Percentiles rank a stretch among this genome's conserved stretches.
These are phyloP conservation scores for Blakeslea trispora DNA, from an alignment of 371 early-diverging fungal genomes.

Conservation along the genomic window DNA sequence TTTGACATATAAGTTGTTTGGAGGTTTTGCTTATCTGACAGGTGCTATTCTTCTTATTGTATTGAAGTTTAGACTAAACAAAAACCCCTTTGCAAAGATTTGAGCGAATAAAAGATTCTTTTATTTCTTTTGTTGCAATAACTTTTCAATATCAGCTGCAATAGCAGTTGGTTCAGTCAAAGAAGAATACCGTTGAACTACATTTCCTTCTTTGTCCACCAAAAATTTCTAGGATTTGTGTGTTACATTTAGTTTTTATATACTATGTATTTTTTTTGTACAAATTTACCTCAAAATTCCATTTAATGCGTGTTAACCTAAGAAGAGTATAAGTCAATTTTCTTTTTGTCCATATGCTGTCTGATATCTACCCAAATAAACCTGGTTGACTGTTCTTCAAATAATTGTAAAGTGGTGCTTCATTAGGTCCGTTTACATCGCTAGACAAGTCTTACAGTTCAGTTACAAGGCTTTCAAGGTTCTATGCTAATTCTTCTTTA, in stretches of 20 bases:
- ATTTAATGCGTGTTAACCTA: conserved; percentile 69
- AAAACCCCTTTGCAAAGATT: conserved; percentile 15
- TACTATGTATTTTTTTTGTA: not conserved
- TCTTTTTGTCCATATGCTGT: not conserved
- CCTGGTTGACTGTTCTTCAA: conserved; percentile 69
- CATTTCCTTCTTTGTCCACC: conserved; percentile 68
- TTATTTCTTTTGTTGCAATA: conserved; percentile 6
- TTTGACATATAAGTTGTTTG: conserved; percentile 39
- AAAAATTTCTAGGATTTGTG: conserved; percentile 65
- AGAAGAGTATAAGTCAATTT: not conserved
- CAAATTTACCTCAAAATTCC: conserved; percentile 67
- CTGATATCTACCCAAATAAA: conserved; percentile 63
- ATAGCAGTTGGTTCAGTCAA: conserved; percentile 56
- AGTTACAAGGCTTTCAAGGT: too few relatives aligned
- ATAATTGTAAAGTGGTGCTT: conserved; percentile 73
- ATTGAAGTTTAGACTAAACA: conserved; percentile 31
- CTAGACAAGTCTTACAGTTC: too few relatives aligned
- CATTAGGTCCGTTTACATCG: conserved; percentile 82
- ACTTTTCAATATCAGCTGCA: conserved; percentile 53
- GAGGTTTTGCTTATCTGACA: conserved; percentile 29
- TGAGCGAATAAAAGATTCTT: not conserved
- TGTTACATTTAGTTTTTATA: not conserved
- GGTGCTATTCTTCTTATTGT: conserved; percentile 24
- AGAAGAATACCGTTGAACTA: conserved; percentile 67
- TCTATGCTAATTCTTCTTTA: not conserved